Conservation (phyloP, 2,329 filamentous ascomycete genomes). For the Zarea fungicola region DNA sequence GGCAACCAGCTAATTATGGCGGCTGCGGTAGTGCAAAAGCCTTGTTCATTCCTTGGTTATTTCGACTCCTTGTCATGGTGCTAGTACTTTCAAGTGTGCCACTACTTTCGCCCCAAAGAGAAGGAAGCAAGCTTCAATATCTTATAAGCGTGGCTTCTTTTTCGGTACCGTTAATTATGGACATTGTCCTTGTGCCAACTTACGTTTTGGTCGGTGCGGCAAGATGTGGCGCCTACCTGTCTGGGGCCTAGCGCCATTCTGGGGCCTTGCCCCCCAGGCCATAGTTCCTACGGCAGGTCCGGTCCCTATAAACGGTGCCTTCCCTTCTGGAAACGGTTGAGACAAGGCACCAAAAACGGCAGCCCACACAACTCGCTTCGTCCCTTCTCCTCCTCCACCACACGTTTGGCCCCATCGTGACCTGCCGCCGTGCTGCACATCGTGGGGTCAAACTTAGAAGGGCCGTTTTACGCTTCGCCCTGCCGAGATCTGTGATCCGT, state of each 20-base stretch:
- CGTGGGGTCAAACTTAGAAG: constrained; percentile 8
- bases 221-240: too few species aligned
- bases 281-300: background rate
- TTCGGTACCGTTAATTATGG: too few species aligned
- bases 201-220: too few species aligned
- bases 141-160: too few species aligned
- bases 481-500: constrained; percentile 11
- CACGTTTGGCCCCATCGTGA: constrained; percentile 8
- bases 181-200: too few species aligned
- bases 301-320: constrained; percentile 5
- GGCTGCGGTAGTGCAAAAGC: too few species aligned
- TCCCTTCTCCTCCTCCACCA: background rate
- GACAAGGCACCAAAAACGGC: background rate
- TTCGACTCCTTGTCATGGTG: too few species aligned
- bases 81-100: too few species aligned
- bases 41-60: too few species aligned
- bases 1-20: too few species aligned
- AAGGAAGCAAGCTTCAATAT: too few species aligned
- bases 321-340: constrained; percentile 6
- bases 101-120: too few species aligned
- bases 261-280: background rate
- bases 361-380: background rate
- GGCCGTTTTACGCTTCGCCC: constrained; percentile 8
- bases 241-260: background rate
- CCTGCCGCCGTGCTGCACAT: constrained; percentile 5